Conservation (phyloP, 352 stramenopile genomes). For the Globisporangium sylvaticum region DNA sequence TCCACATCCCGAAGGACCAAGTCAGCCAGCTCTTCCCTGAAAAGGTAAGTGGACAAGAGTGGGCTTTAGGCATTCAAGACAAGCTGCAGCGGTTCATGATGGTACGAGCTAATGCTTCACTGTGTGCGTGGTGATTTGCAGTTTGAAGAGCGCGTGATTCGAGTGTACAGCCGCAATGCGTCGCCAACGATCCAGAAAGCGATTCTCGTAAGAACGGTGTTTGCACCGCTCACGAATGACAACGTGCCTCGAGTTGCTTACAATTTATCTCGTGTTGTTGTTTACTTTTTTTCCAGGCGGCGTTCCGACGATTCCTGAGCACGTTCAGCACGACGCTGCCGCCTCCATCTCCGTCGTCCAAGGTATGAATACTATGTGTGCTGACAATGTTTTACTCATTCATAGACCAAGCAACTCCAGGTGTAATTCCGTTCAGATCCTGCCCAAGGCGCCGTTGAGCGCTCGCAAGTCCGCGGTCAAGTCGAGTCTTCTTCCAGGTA, state of each 20-base stretch:
- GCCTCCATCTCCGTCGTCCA: slow-evolving; percentile 67
- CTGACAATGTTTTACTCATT: too few species aligned
- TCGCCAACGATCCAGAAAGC: slow-evolving; percentile 44
- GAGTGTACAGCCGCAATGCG: slow-evolving; percentile 67
- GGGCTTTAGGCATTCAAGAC: background rate
- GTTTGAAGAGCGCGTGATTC: slow-evolving; percentile 83
- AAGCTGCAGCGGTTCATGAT: background rate
- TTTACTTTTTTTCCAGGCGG: slow-evolving; percentile 24
- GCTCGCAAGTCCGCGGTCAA: slow-evolving; percentile 2
- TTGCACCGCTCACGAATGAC: background rate
- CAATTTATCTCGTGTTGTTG: background rate
- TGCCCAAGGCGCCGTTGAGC: background rate
- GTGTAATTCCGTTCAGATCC: background rate
- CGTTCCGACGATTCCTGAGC: slow-evolving; percentile 56
- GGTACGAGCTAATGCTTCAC: background rate
- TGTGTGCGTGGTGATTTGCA: slow-evolving; percentile 15
- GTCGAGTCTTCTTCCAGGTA: slow-evolving; percentile 7
- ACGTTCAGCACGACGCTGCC: slow-evolving; percentile 63
- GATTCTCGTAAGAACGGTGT: slow-evolving; percentile 40
- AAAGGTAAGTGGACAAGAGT: slow-evolving; percentile 39
- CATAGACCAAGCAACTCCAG: too few species aligned
- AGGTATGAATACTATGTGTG: slow-evolving; percentile 24
- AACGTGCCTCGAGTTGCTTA: background rate
- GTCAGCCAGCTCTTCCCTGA: slow-evolving; percentile 80
- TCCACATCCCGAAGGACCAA: slow-evolving; percentile 78